A percentile compares a stretch with the other conserved stretches of the same genome.
phyloP scores from a whole-genome alignment of 2,329 filamentous ascomycete genomes.

The Epichloe festucae region DNA sequence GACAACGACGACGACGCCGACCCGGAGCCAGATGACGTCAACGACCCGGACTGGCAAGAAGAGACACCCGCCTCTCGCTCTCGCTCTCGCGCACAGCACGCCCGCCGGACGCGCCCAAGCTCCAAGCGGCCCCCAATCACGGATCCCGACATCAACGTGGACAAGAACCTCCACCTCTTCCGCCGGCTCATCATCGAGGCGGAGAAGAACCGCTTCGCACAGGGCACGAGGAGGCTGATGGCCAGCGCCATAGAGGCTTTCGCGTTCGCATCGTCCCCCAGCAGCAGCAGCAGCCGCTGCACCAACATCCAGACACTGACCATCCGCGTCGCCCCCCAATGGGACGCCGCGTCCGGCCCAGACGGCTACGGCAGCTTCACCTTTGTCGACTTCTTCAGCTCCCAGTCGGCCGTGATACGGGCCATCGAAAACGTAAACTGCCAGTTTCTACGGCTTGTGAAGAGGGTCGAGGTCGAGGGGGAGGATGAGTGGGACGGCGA shows the following conservation, averaged over 20 bases:
- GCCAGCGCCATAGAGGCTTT: constrained; percentile 26
- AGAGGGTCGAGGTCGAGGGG: neutral
- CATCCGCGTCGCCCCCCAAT: constrained; percentile 26
- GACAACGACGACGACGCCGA: constrained; percentile 5
- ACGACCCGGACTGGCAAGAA: constrained; percentile 9
- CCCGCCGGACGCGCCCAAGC: neutral
- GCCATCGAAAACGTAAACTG: constrained; percentile 21
- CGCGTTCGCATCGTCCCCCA: neutral
- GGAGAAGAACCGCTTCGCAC: constrained; percentile 25
- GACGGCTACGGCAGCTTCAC: constrained; percentile 14
- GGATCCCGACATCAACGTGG: constrained; percentile 16
- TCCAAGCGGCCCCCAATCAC: neutral
- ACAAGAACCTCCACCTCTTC: constrained; percentile 25
- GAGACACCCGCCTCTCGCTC: neutral
- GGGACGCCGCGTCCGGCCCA: constrained; percentile 2
- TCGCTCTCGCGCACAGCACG: neutral
- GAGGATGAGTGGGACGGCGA: constrained; percentile 12
- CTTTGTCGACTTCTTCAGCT: constrained; percentile 24
- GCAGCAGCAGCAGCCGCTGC: constrained; percentile 2
- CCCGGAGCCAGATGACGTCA: constrained; percentile 4
- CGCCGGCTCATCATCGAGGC: constrained; percentile 30
- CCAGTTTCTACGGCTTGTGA: constrained; percentile 17
- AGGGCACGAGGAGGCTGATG: constrained; percentile 17
- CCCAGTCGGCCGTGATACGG: constrained; percentile 14
- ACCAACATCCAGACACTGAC: constrained; percentile 27